phyloP scores from a whole-genome alignment of 2,329 filamentous ascomycete genomes.

The Coccinonectria pachysandricola region DNA sequence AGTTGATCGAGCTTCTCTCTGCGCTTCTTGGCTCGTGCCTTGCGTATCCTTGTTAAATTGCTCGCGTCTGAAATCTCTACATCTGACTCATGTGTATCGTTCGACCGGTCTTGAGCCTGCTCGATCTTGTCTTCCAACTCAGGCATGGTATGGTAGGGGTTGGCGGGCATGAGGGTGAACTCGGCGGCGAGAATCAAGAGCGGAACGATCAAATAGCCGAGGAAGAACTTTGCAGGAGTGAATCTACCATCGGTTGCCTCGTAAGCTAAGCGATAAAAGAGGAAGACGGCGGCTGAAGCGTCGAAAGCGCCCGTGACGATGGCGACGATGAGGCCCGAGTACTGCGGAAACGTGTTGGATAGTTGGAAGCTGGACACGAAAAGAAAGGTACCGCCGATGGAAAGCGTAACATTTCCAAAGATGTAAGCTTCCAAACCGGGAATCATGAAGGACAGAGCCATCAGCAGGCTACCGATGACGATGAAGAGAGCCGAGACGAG shows the following conservation, averaged over 20 bases:
- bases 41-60: slow-evolving; percentile 32
- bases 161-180: slow-evolving; percentile 28
- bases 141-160: slow-evolving; percentile 28
- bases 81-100: slow-evolving; percentile 43
- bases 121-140: slow-evolving; percentile 32
- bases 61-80: slow-evolving; percentile 37
- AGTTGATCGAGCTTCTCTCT: slow-evolving; percentile 51
- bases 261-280: slow-evolving; percentile 62
- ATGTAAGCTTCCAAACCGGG: slow-evolving; percentile 62
- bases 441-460: slow-evolving; percentile 56
- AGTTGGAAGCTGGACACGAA: slow-evolving; percentile 76
- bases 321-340: slow-evolving; percentile 65
- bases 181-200: slow-evolving; percentile 27
- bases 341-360: slow-evolving; percentile 67
- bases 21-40: slow-evolving; percentile 38
- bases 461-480: slow-evolving; percentile 55
- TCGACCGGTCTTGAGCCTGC: slow-evolving; percentile 23
- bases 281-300: slow-evolving; percentile 66
- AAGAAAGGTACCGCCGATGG: slow-evolving; percentile 67
- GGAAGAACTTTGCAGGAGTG: slow-evolving; percentile 30
- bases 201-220: slow-evolving; percentile 27
- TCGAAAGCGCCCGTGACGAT: slow-evolving; percentile 74
- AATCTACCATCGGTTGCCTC: slow-evolving; percentile 38
- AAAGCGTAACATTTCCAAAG: slow-evolving; percentile 61
- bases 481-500: slow-evolving; percentile 62